Base-by-base conservation (phyloP, 1,284 basidiomycete genomes). In the Ceratobasidium sp. region DNA sequence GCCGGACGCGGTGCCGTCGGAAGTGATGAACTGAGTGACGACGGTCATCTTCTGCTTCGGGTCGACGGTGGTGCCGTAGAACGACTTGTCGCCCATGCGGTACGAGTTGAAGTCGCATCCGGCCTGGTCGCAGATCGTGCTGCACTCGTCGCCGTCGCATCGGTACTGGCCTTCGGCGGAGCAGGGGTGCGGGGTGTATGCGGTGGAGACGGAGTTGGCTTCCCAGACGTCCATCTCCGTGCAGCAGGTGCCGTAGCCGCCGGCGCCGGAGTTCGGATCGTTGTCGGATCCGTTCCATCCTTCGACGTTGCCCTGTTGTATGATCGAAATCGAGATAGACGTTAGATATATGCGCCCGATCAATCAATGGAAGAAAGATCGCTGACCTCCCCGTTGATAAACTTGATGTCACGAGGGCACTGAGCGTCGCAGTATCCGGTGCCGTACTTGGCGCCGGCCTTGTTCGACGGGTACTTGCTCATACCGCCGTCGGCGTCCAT, bases 381-480 rank as follows among this genome's bases (percentile, higher is more conserved):
- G 52, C 73, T 81, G 76, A 83, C 82, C 81, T 83, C 81, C 73
- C 78, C 77, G 76, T 84, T 85, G 77, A 86, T 74, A 82, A 86
- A 86, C 78, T 87, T 85, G 72, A 39, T 74, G 76, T 57, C 71
- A 82, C 83, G 80, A 3, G 86, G 86, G 81, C 85, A 88, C 77
- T 88, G 86, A 10, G 86, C 82, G 78, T 87, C 86, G 77, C 85
- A 87, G 80, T 87, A 86, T 5, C 85, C 85, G 62, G 86, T 87
- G 62, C 86, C 86, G 78, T 85, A 87, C 77, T 83, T 84, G 74
- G 85, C 85, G 76, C 86, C 86, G 70, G 85, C 86, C 82, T 83
- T 86, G 83, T 88, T 88, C 77, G 75, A 81, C 18, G 85, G 75
- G 80, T 80, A 85, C 74, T 82, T 81, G 57, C 83, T 75, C 75